Evolutionary conservation across 768 basidiomycete genomes (phyloP).

Genomic region (Crucibulum laeve): DNA sequence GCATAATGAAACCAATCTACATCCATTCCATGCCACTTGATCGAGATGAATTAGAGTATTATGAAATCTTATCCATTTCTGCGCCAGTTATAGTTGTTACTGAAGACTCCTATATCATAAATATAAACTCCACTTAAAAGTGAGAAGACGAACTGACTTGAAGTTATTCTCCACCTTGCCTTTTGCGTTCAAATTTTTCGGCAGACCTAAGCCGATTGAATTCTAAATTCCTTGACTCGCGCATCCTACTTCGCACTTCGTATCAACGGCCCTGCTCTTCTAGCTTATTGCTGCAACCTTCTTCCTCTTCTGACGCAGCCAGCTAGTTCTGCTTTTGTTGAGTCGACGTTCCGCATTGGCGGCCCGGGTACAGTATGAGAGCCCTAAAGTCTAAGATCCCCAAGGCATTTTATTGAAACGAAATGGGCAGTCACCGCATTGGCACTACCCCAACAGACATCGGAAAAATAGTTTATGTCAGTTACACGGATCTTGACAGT

Average conservation of each 20-base stretch:
- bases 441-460: conserved; percentile 53
- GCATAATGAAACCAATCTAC: background rate
- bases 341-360: conserved; percentile 85
- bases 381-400: conserved; percentile 64
- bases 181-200: conserved; percentile 89
- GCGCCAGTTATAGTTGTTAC: conserved; percentile 74
- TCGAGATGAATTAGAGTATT: conserved; percentile 50
- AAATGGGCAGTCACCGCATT: conserved; percentile 73
- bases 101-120: conserved; percentile 55
- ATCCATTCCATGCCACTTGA: too few relatives aligned
- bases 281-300: conserved; percentile 71
- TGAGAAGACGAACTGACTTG: conserved; percentile 40
- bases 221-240: conserved; percentile 90
- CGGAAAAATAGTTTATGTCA: conserved; percentile 1
- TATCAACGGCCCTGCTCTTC: conserved; percentile 69
- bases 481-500: background rate
- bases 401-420: conserved; percentile 52
- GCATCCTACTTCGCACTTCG: conserved; percentile 96
- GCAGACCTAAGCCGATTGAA: conserved; percentile 75
- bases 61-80: conserved; percentile 63
- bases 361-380: conserved; percentile 66
- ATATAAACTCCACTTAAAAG: conserved; percentile 1
- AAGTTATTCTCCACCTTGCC: conserved; percentile 82
- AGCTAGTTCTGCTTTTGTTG: conserved; percentile 83
- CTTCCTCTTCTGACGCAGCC: conserved; percentile 76